Evolutionary conservation across 441 rosid genomes (phyloP).

Genomic region (Sinapis alba): DNA sequence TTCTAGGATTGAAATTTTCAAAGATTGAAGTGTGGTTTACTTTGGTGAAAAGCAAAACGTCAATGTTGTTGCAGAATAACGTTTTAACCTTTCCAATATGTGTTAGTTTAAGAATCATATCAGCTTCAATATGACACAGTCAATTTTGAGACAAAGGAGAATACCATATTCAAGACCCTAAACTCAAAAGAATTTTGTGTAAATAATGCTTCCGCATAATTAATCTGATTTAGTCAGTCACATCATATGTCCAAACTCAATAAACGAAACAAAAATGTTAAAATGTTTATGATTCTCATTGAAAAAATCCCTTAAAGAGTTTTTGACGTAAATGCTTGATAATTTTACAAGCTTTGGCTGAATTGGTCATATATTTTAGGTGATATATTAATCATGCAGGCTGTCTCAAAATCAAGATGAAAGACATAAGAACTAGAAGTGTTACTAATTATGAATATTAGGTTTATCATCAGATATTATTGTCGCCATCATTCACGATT

Average conservation of each 20-base stretch:
- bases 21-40: not conserved
- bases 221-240: not conserved
- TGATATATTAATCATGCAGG: no score
- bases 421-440: no score
- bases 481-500: no score
- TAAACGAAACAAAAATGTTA: not conserved
- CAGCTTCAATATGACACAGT: not conserved
- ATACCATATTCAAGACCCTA: not conserved
- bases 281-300: not conserved
- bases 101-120: not conserved
- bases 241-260: not conserved
- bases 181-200: not conserved
- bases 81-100: not conserved
- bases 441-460: no score
- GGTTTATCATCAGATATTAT: no score
- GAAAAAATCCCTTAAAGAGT: not conserved
- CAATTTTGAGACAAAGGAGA: not conserved
- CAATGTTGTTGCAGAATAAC: not conserved
- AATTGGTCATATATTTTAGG: not conserved
- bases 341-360: not conserved
- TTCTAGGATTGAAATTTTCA: not conserved
- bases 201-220: not conserved
- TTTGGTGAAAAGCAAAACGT: not conserved
- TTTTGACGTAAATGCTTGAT: not conserved
- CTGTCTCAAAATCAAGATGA: no score